These are phyloP conservation scores for Neofusicoccum cordaticola DNA, from an alignment of 2,329 filamentous ascomycete species.

Conservation along the genomic window DNA sequence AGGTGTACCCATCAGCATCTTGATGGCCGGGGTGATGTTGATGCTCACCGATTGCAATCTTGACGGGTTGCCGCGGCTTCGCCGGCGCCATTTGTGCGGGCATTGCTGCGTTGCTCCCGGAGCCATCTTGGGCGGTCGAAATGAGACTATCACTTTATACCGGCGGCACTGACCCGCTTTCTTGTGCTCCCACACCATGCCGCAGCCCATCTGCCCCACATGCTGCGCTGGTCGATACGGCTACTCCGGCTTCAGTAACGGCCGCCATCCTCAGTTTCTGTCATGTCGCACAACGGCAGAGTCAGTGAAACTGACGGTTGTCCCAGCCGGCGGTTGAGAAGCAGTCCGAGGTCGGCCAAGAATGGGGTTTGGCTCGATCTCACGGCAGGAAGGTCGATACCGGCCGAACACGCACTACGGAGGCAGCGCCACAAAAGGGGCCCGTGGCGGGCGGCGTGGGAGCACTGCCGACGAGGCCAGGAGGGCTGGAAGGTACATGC, in stretches of 20 bases:
- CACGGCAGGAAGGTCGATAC: not conserved
- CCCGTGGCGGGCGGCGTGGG: not conserved
- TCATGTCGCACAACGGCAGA: not conserved
- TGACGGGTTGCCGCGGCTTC: not conserved
- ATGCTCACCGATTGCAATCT: slow-evolving; percentile 4
- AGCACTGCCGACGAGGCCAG: not conserved
- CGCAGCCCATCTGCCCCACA: not conserved
- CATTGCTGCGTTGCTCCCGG: not conserved
- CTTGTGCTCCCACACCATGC: not conserved
- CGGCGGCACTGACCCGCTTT: not conserved
- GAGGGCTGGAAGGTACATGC: slow-evolving; percentile 1
- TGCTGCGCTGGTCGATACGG: not conserved
- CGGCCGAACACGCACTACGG: not conserved
- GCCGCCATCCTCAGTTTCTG: not conserved
- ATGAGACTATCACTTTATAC: not conserved
- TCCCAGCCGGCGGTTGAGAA: not conserved
- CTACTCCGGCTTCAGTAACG: not conserved
- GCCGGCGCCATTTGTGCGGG: not conserved
- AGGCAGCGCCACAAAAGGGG: not conserved
- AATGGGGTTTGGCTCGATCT: not conserved
- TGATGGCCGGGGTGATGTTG: not conserved
- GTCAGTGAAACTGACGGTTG: not conserved
- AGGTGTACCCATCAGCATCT: not conserved
- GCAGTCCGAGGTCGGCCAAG: not conserved
- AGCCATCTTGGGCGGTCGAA: not conserved